Conservation (phyloP, 768 basidiomycete species). For the Cubamyces lactineus region DNA sequence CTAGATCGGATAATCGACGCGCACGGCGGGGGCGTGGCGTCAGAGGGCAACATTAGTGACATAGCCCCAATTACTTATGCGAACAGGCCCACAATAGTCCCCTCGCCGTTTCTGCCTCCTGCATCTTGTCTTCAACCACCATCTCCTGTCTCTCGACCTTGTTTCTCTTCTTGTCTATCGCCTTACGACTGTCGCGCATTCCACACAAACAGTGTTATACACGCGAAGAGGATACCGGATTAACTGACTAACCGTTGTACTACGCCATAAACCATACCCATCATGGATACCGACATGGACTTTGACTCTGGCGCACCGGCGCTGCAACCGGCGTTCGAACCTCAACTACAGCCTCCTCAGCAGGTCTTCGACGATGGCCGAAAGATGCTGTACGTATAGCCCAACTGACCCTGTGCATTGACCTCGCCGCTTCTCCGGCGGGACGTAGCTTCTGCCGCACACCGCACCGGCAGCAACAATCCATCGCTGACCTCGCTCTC, state of each 20-base stretch:
- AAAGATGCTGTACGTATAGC: slow-evolving; percentile 72
- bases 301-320: slow-evolving; percentile 48
- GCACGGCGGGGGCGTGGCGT: slow-evolving; percentile 35
- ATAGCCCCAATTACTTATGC: slow-evolving; percentile 24
- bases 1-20: slow-evolving; percentile 31
- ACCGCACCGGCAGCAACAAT: not conserved
- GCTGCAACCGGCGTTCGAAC: slow-evolving; percentile 38
- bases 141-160: slow-evolving; percentile 3
- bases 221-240: slow-evolving; percentile 2
- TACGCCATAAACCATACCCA: slow-evolving; percentile 24
- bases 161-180: not conserved
- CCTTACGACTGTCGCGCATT: not conserved
- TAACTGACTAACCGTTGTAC: not conserved
- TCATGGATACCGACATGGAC: slow-evolving; percentile 85
- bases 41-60: slow-evolving; percentile 22
- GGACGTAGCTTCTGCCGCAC: not conserved
- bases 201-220: slow-evolving; percentile 1
- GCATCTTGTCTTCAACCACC: slow-evolving; percentile 16
- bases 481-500: not conserved
- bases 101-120: slow-evolving; percentile 17
- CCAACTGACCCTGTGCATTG: slow-evolving; percentile 5
- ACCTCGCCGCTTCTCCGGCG: not conserved
- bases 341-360: slow-evolving; percentile 30
- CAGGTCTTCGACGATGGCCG: slow-evolving; percentile 47
- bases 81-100: slow-evolving; percentile 25